Conservation (phyloP, 75 land plant genomes). For the Cunninghamia lanceolata region DNA sequence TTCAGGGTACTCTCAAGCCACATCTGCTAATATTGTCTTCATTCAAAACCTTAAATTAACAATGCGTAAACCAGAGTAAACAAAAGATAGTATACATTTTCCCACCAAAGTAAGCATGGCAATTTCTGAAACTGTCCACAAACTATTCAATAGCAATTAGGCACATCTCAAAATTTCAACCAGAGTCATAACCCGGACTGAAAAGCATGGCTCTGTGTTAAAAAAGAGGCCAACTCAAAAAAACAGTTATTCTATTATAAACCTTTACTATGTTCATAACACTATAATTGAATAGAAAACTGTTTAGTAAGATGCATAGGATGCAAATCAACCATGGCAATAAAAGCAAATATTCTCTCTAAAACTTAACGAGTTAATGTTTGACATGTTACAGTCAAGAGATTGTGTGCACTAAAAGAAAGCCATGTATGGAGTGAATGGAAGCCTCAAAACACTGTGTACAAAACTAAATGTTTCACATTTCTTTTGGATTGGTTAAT, state of each 20-base stretch:
- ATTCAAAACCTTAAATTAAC: neutral
- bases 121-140: neutral
- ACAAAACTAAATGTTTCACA: neutral
- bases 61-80: too few species aligned
- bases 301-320: neutral
- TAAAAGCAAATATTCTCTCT: neutral
- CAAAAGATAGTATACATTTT: too few species aligned
- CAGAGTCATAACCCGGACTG: neutral
- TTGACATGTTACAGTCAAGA: too few species aligned
- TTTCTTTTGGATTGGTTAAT: neutral
- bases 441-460: neutral
- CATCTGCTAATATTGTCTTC: neutral
- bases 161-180: neutral
- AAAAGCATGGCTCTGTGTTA: neutral
- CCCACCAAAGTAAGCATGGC: neutral
- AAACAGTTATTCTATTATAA: neutral
- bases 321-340: neutral
- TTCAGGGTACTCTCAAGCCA: neutral
- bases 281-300: neutral
- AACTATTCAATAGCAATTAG: too few species aligned
- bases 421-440: neutral
- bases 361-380: too few species aligned
- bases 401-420: too few species aligned
- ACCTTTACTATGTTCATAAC: neutral
- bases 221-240: neutral